Evolutionary conservation across 1,139 yeast genomes (phyloP), one percentile per base, ranked within the genome.

Genomic region (Magnusiomyces sp.): DNA sequence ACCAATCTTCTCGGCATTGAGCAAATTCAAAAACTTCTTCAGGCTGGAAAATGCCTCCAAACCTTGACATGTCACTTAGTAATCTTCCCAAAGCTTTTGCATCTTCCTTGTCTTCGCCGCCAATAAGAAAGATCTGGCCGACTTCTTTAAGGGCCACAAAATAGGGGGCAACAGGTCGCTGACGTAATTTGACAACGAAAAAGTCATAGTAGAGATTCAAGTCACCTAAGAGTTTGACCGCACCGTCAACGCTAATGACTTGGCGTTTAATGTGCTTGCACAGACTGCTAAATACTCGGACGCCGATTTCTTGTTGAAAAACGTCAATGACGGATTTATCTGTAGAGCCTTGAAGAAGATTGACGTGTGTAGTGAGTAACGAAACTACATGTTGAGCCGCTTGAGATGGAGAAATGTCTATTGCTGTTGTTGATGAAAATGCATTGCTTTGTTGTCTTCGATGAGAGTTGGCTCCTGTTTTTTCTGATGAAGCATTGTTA

Each of bases 21-120:
- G 89, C 95, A 69, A 90, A 86, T 61, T 89, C 96, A 61, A 87
- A 85, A 29, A 92, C 83, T 59, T 92, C 98, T 59, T 92, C 98
- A 47, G 95, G 95, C 40, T 83, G 80, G 63, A 92, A 83, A 5
- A 90, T 80, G 1, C 97, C 97, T 57, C 89, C 84, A 65, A 89
- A 92, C 59, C 92, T 79, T 48, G 86, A 80, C 59, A 88, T 73
- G 64, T 89, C 96, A 56, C 94, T 79, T 43, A 90, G 82, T 56
- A 92, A 75, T 53, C 80, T 80, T 0, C 96, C 98, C 27, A 92
- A 74, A 29, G 92, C 89, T 62, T 83, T 86, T 0, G 96, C 84
- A 52, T 81, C 85, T 51, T 76, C 79, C 29, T 23, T 23, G 31
- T 39, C 42, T 52, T 76, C 79, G 9, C 80, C 77, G 45, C 88